Percentiles rank a stretch among this genome's conserved stretches.
Conservation (phyloP, 495 filamentous ascomycete species). For the Penicillium maclennaniae region DNA sequence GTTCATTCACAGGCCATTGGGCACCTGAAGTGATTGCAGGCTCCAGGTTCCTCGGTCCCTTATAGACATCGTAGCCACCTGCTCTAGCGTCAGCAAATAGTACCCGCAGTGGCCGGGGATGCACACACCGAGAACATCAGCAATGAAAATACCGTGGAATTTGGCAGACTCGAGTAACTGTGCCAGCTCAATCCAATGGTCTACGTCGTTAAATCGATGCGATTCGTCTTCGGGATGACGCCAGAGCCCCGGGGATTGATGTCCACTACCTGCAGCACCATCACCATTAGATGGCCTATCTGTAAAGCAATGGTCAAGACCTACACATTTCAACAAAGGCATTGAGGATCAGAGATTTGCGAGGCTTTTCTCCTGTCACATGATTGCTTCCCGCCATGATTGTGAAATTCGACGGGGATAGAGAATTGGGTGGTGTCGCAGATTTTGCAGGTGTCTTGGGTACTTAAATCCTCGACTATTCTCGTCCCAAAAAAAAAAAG, state of each 20-base stretch:
- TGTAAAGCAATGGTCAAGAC: conserved; percentile 1
- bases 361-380: conserved; percentile 11
- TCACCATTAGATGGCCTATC: too few relatives aligned
- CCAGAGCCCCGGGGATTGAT: conserved; percentile 53
- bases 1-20: conserved; percentile 64
- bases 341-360: conserved; percentile 55
- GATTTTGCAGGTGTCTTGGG: too few relatives aligned
- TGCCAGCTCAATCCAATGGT: conserved; percentile 49
- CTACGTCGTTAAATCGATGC: conserved; percentile 49
- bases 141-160: conserved; percentile 57
- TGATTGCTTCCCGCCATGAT: conserved; percentile 5
- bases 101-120: background rate
- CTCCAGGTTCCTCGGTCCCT: conserved; percentile 52
- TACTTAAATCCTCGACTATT: too few relatives aligned
- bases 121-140: conserved; percentile 44
- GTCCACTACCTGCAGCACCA: conserved; percentile 44
- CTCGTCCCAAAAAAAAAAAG: too few relatives aligned
- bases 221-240: conserved; percentile 52
- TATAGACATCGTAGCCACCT: conserved; percentile 66
- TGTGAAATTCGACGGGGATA: conserved; percentile 2
- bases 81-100: background rate
- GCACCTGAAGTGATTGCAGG: conserved; percentile 57
- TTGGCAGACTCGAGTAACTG: conserved; percentile 47
- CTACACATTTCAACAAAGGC: conserved; percentile 56
- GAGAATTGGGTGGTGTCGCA: background rate